Evolutionary conservation across 257 asterid genomes (phyloP).

Genomic region (Mitragyna speciosa): DNA sequence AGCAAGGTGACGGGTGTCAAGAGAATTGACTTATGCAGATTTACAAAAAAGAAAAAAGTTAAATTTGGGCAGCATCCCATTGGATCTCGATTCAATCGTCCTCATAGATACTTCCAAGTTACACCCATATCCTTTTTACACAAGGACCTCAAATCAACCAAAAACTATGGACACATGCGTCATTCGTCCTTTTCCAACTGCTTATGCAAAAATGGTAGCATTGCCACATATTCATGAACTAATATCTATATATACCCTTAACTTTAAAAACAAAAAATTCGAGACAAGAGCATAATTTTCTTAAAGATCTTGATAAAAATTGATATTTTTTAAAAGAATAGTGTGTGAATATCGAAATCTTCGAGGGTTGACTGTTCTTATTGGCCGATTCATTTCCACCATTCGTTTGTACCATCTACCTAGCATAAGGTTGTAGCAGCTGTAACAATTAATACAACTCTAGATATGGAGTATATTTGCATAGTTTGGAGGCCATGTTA

Average conservation of each 20-base stretch:
- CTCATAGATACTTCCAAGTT: slow-evolving; percentile 39
- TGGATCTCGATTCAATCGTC: slow-evolving; percentile 29
- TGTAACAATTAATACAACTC: neutral
- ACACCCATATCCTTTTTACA: slow-evolving; percentile 34
- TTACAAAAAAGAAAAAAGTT: slow-evolving; percentile 23
- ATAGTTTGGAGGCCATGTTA: neutral
- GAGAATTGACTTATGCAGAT: slow-evolving; percentile 44
- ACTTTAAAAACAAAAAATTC: neutral
- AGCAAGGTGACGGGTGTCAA: slow-evolving; percentile 32
- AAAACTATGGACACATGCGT: neutral
- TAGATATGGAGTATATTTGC: neutral
- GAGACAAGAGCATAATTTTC: neutral
- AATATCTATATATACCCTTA: neutral
- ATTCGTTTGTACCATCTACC: too few relatives aligned
- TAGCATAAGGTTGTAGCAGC: neutral
- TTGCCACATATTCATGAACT: neutral
- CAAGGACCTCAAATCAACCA: neutral
- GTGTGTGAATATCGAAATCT: neutral
- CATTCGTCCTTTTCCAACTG: neutral
- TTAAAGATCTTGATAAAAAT: too few relatives aligned
- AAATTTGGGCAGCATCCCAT: slow-evolving; percentile 12
- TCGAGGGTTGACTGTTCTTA: neutral
- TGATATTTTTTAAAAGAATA: neutral
- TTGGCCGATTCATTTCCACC: neutral
- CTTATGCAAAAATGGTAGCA: neutral